Evolutionary conservation across 331 rosid species (phyloP).

Genomic region (Saraca asoca): DNA sequence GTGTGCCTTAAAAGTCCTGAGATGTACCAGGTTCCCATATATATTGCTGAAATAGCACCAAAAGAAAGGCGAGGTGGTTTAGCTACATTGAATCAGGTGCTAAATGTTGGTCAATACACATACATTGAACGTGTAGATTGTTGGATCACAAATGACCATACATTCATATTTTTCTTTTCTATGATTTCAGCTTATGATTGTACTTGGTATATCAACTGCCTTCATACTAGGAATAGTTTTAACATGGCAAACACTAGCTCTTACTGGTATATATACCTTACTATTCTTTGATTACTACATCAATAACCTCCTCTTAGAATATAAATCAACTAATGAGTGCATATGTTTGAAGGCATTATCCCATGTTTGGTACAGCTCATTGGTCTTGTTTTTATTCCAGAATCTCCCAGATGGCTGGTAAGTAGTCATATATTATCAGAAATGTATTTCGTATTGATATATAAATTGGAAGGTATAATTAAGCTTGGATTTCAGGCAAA

Average conservation of each 20-base stretch:
- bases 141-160: not conserved
- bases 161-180: constrained; percentile 16
- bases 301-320: not conserved
- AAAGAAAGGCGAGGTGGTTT: constrained; percentile 16
- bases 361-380: not conserved
- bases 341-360: not conserved
- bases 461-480: not conserved
- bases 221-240: constrained; percentile 16
- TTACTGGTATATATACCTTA: not conserved
- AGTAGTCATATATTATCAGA: not conserved
- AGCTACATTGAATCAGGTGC: constrained; percentile 16
- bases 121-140: not conserved
- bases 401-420: constrained; percentile 18
- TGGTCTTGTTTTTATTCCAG: constrained; percentile 8
- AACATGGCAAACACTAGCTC: constrained; percentile 16
- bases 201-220: constrained; percentile 12
- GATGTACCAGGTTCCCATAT: constrained; percentile 1
- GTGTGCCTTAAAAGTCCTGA: not conserved
- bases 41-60: constrained; percentile 26
- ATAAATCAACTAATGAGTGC: not conserved
- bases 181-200: constrained; percentile 7
- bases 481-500: constrained; percentile 18
- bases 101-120: not conserved
- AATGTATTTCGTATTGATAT: not conserved
- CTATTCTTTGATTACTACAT: not conserved